phyloP scores from a whole-genome alignment of 2,329 filamentous ascomycete species.

The Phoma sp. region DNA sequence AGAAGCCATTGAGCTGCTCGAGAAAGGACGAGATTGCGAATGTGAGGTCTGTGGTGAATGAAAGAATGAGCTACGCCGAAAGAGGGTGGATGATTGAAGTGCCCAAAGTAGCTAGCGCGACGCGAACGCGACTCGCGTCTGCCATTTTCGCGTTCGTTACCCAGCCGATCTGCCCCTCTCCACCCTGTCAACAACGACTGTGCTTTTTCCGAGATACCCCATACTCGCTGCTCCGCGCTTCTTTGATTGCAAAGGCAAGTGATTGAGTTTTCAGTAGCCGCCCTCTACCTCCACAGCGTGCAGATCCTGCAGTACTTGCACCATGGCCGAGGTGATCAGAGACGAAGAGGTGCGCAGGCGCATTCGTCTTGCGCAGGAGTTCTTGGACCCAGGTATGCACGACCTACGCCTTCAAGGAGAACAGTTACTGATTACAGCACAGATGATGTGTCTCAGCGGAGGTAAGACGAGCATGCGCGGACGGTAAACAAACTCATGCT shows the following conservation, averaged over 20 bases:
- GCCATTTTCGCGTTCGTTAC: constrained; percentile 19
- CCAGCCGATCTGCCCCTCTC: constrained; percentile 16
- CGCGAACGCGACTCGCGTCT: constrained; percentile 3
- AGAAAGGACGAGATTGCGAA: no score
- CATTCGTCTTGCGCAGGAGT: constrained; percentile 86
- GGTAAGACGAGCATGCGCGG: constrained; percentile 41
- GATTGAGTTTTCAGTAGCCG: not conserved
- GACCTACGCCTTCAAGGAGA: not conserved
- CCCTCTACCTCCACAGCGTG: not conserved
- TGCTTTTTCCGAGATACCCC: constrained; percentile 19
- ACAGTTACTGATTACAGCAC: constrained; percentile 30
- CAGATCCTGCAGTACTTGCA: constrained; percentile 10
- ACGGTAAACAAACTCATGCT: constrained; percentile 7
- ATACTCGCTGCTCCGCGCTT: constrained; percentile 2
- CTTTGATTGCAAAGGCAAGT: not conserved
- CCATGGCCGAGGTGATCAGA: constrained; percentile 59
- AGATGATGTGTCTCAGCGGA: constrained; percentile 65
- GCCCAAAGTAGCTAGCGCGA: constrained; percentile 8
- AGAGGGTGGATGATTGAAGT: constrained; percentile 6
- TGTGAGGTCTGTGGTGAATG: not conserved
- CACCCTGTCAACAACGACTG: constrained; percentile 19
- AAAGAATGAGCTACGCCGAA: constrained; percentile 7
- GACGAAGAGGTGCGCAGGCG: constrained; percentile 87
- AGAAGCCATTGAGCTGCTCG: no score
- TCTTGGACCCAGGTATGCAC: constrained; percentile 85